A percentile compares a stretch with the other conserved stretches of the same genome.
These are phyloP conservation scores for Pythium angustatum DNA, from an alignment of 352 stramenopile species.

Conservation along the genomic window DNA sequence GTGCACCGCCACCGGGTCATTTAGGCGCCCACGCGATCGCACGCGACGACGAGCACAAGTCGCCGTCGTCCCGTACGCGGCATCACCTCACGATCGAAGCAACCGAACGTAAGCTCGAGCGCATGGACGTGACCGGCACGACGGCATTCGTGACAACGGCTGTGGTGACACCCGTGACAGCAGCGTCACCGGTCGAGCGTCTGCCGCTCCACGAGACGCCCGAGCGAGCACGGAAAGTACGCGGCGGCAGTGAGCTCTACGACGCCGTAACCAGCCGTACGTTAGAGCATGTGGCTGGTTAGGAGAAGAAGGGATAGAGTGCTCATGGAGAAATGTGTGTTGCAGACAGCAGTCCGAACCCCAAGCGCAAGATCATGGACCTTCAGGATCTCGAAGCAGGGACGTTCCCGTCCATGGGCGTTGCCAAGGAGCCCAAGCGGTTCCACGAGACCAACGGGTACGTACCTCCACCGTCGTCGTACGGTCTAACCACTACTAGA, in stretches of 20 bases:
- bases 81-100: no score
- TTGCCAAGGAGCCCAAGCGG: conserved; percentile 60
- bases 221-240: conserved; percentile 37
- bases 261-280: conserved; percentile 24
- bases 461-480: conserved; percentile 1
- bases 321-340: background rate
- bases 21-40: conserved; percentile 27
- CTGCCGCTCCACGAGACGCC: conserved; percentile 40
- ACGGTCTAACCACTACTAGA: no score
- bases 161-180: background rate
- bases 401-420: conserved; percentile 31
- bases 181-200: background rate
- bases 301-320: background rate
- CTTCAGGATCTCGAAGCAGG: conserved; percentile 42
- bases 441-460: conserved; percentile 49
- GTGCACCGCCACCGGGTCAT: conserved; percentile 30
- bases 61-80: background rate
- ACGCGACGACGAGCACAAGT: conserved; percentile 7
- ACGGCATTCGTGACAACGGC: no score
- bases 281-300: background rate
- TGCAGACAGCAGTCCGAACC: conserved; percentile 58
- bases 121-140: conserved; percentile 13
- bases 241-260: conserved; percentile 35
- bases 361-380: conserved; percentile 70
- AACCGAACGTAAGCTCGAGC: no score